These are phyloP conservation scores for Ascosphaera aggregata DNA, from an alignment of 2,329 filamentous ascomycete genomes.

Conservation along the genomic window DNA sequence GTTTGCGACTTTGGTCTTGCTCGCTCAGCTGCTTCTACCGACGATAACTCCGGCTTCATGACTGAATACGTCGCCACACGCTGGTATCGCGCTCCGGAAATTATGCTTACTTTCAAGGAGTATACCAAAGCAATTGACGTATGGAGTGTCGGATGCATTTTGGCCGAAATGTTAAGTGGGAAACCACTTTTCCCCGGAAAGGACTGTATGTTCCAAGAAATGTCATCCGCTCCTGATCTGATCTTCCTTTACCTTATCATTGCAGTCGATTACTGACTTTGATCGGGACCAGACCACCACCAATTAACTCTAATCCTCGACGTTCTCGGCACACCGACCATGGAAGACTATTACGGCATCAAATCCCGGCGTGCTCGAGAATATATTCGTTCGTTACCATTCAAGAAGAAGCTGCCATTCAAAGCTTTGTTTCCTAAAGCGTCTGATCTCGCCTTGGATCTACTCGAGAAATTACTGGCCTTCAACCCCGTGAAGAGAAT, in stretches of 20 bases:
- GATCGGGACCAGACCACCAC: constrained; percentile 53
- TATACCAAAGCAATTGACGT: constrained; percentile 99
- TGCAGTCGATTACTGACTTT: constrained; percentile 5
- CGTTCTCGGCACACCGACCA: constrained; percentile 90
- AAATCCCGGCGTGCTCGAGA: constrained; percentile 92
- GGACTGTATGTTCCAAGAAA: constrained; percentile 46
- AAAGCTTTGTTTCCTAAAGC: constrained; percentile 95
- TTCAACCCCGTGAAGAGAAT: constrained; percentile 99
- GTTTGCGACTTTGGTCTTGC: constrained; percentile 98
- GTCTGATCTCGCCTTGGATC: constrained; percentile 84
- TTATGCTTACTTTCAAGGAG: constrained; percentile 99
- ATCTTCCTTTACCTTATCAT: constrained; percentile 2
- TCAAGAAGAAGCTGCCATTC: constrained; percentile 99
- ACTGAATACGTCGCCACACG: constrained; percentile 98
- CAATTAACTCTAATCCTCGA: constrained; percentile 93
- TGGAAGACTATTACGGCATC: constrained; percentile 99
- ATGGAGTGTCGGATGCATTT: constrained; percentile 94
- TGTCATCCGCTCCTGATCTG: neutral
- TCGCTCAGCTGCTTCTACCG: constrained; percentile 87
- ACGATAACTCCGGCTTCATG: constrained; percentile 99
- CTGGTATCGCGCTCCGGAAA: constrained; percentile 97
- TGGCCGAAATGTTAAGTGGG: constrained; percentile 96
- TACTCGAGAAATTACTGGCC: constrained; percentile 83
- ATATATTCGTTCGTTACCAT: constrained; percentile 92
- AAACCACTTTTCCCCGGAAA: constrained; percentile 97